These are phyloP conservation scores for Aureococcus anophagefferens DNA, from an alignment of 108 stramenopile genomes.

Conservation along the genomic window DNA sequence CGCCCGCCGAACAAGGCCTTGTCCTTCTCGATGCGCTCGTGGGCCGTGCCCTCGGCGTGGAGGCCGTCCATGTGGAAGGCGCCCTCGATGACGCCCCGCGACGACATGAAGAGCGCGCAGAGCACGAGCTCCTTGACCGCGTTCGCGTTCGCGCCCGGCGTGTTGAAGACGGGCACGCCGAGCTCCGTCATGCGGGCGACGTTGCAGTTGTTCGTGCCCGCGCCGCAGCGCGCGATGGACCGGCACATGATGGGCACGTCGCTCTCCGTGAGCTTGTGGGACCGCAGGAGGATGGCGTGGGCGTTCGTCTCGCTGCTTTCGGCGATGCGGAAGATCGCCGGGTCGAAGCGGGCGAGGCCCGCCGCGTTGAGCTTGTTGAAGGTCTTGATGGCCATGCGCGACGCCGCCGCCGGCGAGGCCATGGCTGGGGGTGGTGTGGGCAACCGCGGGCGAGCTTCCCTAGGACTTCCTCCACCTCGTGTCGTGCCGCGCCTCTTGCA, in stretches of 20 bases:
- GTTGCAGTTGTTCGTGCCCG: constrained; percentile 87
- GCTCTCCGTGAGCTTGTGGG: constrained; percentile 73
- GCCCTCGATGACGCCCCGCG: constrained; percentile 69
- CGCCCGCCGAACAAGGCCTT: constrained; percentile 83
- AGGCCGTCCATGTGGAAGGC: constrained; percentile 71
- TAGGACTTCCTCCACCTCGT: too few species aligned
- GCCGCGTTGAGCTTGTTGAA: constrained; percentile 78
- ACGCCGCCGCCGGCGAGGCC: too few species aligned
- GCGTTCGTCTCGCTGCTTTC: constrained; percentile 26
- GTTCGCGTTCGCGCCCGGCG: constrained; percentile 91
- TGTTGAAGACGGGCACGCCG: constrained; percentile 93
- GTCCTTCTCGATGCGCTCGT: constrained; percentile 79
- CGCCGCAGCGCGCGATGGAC: constrained; percentile 86
- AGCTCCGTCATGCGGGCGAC: constrained; percentile 78
- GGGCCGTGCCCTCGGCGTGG: constrained; percentile 60
- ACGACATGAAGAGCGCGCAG: constrained; percentile 69
- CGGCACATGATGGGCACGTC: constrained; percentile 67
- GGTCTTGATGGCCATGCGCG: constrained; percentile 76
- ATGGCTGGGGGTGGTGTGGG: too few species aligned
- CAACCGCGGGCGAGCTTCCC: too few species aligned
- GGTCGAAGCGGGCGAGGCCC: constrained; percentile 8
- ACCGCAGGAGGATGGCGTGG: constrained; percentile 73
- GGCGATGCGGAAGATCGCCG: neutral
- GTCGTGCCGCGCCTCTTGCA: too few species aligned
- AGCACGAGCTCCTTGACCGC: constrained; percentile 87